A percentile compares a stretch with the other conserved stretches of the same genome.
Conservation (phyloP, 805 yeast species). For the Lachancea cidri region DNA sequence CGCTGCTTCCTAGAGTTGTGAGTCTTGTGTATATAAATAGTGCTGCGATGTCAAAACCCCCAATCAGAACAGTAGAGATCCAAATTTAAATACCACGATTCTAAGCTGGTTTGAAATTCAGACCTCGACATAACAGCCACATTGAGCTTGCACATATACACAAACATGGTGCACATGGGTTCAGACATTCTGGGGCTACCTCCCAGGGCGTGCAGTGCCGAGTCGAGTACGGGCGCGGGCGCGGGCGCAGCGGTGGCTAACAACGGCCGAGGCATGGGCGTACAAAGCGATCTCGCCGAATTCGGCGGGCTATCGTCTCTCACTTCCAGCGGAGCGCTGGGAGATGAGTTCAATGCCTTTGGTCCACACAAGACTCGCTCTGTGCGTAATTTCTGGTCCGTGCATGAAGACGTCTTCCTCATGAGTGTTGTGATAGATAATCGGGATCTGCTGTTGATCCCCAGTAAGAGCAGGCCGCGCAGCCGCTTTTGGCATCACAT, state of each 20-base stretch:
- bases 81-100: too few relatives aligned
- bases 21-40: not conserved
- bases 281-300: not conserved
- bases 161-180: not conserved
- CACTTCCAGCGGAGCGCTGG: not conserved
- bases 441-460: constrained; percentile 1
- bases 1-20: not conserved
- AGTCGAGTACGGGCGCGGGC: not conserved
- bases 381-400: constrained; percentile 8
- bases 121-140: too few relatives aligned
- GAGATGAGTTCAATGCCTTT: not conserved
- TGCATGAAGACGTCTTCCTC: constrained; percentile 7
- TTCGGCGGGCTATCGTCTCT: not conserved
- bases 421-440: constrained; percentile 4
- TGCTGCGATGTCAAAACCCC: not conserved
- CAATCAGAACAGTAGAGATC: not conserved
- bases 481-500: constrained; percentile 8
- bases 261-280: not conserved
- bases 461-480: constrained; percentile 5
- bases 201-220: constrained; percentile 8
- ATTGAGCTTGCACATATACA: too few relatives aligned
- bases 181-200: constrained; percentile 7
- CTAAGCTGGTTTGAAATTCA: too few relatives aligned
- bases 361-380: constrained; percentile 1
- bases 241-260: too few relatives aligned